Evolutionary conservation across 495 filamentous ascomycete species (phyloP).

Genomic region (Pyrenula aspistea): DNA sequence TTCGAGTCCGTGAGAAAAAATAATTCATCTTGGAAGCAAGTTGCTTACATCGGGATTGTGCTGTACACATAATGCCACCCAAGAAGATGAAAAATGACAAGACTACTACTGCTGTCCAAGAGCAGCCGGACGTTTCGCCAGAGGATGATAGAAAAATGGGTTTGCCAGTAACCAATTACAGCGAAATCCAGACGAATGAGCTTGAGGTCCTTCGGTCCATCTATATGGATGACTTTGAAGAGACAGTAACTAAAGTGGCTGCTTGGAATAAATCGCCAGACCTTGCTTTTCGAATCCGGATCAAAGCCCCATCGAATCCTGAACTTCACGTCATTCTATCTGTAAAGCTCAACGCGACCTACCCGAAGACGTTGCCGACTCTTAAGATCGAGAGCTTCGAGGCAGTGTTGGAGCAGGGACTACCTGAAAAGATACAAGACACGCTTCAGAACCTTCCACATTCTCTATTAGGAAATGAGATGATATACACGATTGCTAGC

Average conservation of each 20-base stretch:
- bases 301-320: slow-evolving; percentile 60
- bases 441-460: slow-evolving; percentile 60
- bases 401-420: slow-evolving; percentile 46
- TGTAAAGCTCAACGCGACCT: slow-evolving; percentile 77
- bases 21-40: too few species aligned
- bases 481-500: slow-evolving; percentile 81
- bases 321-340: slow-evolving; percentile 49
- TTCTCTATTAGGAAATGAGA: slow-evolving; percentile 62
- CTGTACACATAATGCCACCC: slow-evolving; percentile 41
- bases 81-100: slow-evolving; percentile 32
- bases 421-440: slow-evolving; percentile 53
- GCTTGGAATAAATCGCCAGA: slow-evolving; percentile 88
- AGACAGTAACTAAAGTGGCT: slow-evolving; percentile 55
- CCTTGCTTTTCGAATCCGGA: slow-evolving; percentile 63
- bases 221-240: slow-evolving; percentile 80
- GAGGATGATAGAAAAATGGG: slow-evolving; percentile 5
- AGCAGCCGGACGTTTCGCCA: slow-evolving; percentile 16
- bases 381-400: slow-evolving; percentile 54
- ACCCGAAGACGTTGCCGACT: slow-evolving; percentile 76
- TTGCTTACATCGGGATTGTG: too few species aligned
- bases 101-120: slow-evolving; percentile 19
- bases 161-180: slow-evolving; percentile 50
- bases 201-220: slow-evolving; percentile 79
- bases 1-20: too few species aligned
- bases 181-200: slow-evolving; percentile 77